Evolutionary conservation across 805 yeast species (phyloP), one percentile per base, ranked within the genome.

Genomic region (Dipodascopsis tothii): DNA sequence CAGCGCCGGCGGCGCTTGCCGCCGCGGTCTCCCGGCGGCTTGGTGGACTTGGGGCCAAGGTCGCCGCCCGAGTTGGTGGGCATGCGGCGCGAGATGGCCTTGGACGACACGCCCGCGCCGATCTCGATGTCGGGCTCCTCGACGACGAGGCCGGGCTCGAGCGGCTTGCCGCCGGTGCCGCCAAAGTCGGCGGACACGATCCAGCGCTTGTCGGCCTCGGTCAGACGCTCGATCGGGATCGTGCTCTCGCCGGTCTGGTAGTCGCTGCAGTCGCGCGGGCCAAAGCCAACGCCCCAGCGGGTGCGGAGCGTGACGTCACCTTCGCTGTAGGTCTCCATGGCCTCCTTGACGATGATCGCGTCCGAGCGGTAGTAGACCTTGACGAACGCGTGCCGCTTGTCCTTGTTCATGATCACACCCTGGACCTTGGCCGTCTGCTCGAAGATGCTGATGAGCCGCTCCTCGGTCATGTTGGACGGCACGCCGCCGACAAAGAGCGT

Each of bases 201-300:
- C 98, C 98, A 92, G 50, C 81, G 71, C 58, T 73, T 77, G 63
- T 92, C 98, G 18, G 96, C 95, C 47, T 92, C 98, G 0, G 98
- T 92, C 55, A 92, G 72, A 57, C 96, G 76, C 46, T 75, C 76
- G 39, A 92, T 67, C 14, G 97, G 96, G 49, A 92, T 86, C 30
- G 87, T 75, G 48, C 95, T 82, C 32, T 81, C 73, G 50, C 98
- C 98, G 45, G 81, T 81, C 59, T 81, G 88, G 65, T 92, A 92
- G 65, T 92, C 94, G 63, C 95, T 85, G 69, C 97, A 90, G 63
- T 92, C 97, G 69, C 98, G 78, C 43, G 98, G 98, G 3, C 98
- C 98, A 60, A 84, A 92, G 1, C 98, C 98, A 50, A 92, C 97
- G 54, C 97, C 98, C 98, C 98, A 92, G 61, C 96, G 75, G 3